Conservation (phyloP, 257 asterid species). For the Henckelia pumila region DNA sequence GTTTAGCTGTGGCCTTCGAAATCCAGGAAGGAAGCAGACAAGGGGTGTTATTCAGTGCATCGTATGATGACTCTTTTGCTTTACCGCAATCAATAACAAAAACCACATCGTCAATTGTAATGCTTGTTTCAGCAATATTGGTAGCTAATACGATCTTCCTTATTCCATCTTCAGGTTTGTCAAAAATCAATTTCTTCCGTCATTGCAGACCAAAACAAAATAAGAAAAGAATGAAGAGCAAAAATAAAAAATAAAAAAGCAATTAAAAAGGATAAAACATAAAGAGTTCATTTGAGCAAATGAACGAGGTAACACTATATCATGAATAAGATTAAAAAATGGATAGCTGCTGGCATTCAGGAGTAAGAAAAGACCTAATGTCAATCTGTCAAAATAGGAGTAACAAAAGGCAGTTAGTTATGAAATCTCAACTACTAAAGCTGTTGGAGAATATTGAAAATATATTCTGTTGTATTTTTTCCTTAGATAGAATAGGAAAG, state of each 20-base stretch:
- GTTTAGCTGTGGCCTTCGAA: conserved; percentile 87
- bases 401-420: conserved; percentile 9
- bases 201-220: conserved; percentile 29
- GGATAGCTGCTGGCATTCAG: not conserved
- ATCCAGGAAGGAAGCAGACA: conserved; percentile 97
- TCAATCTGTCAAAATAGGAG: not conserved
- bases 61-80: conserved; percentile 93
- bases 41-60: conserved; percentile 93
- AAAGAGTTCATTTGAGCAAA: conserved; percentile 3
- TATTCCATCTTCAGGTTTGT: conserved; percentile 71
- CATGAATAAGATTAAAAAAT: conserved; percentile 4
- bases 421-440: no score
- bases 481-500: no score
- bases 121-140: conserved; percentile 96
- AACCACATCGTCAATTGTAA: conserved; percentile 84
- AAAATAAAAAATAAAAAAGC: no score
- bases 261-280: conserved; percentile 14
- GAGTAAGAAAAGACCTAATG: not conserved
- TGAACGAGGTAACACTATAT: conserved; percentile 4
- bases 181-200: conserved; percentile 77
- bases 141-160: conserved; percentile 90
- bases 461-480: no score
- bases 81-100: conserved; percentile 91
- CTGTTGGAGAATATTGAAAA: no score
- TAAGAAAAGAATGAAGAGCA: conserved; percentile 18